Evolutionary conservation across 495 filamentous ascomycete genomes (phyloP).

Genomic region (Xylaria intraflava): DNA sequence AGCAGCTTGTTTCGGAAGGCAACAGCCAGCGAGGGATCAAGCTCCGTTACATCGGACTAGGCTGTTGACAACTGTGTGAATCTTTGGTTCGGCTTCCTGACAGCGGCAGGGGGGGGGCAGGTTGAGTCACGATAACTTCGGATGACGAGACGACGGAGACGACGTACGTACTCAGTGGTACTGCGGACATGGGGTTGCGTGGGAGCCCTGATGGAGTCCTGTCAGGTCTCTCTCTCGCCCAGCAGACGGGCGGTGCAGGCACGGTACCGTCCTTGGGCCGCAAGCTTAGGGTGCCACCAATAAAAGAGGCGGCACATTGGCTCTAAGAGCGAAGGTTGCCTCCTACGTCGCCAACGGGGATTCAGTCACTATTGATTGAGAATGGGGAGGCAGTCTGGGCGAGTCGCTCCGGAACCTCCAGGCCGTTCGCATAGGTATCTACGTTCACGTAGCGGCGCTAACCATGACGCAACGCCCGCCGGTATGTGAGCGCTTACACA

Average conservation of each 20-base stretch:
- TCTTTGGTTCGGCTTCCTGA: neutral
- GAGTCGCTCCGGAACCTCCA: slow-evolving; percentile 1
- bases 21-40: neutral
- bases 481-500: neutral
- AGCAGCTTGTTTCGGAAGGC: neutral
- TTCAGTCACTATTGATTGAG: too few relatives aligned
- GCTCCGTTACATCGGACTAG: neutral
- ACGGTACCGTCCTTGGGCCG: too few relatives aligned
- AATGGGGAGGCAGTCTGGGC: neutral
- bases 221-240: neutral
- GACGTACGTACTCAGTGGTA: too few relatives aligned
- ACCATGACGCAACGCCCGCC: slow-evolving; percentile 9
- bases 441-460: slow-evolving; percentile 6
- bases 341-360: neutral
- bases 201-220: neutral
- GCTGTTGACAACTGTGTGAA: neutral
- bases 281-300: too few relatives aligned
- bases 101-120: neutral
- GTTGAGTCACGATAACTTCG: slow-evolving; percentile 3
- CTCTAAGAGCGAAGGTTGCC: too few relatives aligned
- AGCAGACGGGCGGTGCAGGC: too few relatives aligned
- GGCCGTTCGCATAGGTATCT: neutral
- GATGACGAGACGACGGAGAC: too few relatives aligned
- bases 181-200: neutral
- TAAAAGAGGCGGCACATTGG: too few relatives aligned